phyloP scores from a whole-genome alignment of 495 filamentous ascomycete species.

The Pyrenula aspistea region DNA sequence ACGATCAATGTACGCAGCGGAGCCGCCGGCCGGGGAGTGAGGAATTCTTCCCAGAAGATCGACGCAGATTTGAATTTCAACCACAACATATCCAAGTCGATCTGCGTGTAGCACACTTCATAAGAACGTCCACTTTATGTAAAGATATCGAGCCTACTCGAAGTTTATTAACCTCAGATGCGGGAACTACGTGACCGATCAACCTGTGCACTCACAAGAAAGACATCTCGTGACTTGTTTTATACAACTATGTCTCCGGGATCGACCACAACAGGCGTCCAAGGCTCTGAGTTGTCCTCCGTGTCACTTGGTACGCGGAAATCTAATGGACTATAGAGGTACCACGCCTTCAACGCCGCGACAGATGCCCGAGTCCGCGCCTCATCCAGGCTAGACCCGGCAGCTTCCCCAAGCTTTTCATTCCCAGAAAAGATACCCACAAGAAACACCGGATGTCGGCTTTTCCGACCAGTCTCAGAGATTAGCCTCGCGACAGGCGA shows the following conservation, averaged over 20 bases:
- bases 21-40: too few species aligned
- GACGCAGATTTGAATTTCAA: too few species aligned
- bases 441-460: constrained; percentile 79
- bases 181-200: neutral
- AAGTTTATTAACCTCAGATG: too few species aligned
- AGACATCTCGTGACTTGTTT: constrained; percentile 11
- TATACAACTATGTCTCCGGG: constrained; percentile 78
- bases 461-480: constrained; percentile 75
- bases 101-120: too few species aligned
- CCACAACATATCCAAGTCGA: too few species aligned
- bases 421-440: constrained; percentile 83
- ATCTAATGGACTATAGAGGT: constrained; percentile 73
- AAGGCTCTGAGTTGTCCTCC: constrained; percentile 52
- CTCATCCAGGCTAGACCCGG: constrained; percentile 60
- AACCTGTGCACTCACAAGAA: neutral
- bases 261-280: constrained; percentile 81
- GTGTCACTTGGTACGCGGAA: constrained; percentile 70
- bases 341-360: constrained; percentile 83
- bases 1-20: too few species aligned
- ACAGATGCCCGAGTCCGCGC: constrained; percentile 70
- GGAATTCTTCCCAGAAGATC: too few species aligned
- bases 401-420: constrained; percentile 81
- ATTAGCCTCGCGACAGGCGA: constrained; percentile 74
- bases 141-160: too few species aligned
- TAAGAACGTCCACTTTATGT: too few species aligned